Base-by-base conservation (phyloP, 768 basidiomycete genomes). In the Amanita muscaria region DNA sequence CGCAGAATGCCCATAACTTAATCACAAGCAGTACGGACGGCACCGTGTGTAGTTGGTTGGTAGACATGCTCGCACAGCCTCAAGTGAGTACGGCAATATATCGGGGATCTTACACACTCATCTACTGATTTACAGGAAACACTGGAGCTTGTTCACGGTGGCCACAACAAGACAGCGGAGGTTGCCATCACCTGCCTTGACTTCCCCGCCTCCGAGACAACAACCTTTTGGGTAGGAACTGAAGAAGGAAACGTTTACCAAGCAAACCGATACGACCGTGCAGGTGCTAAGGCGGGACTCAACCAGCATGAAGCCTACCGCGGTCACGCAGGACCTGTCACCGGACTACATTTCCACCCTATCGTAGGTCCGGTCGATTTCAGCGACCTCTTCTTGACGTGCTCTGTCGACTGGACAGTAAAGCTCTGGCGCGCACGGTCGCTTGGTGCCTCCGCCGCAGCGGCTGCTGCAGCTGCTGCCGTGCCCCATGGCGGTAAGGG, bases 181-280 rank as follows among this genome's bases (percentile, higher is more conserved):
- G 92, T 99, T 2, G 84, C 92, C 2, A 87, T 98, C 49, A 98
- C 96, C 0, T 77, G 83, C 0, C 72, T 98, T 24, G 90, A 94
- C 59, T 97, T 98, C 65, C 91, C 94, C 0, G 84, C 88, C 55
- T 93, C 89, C 57, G 96, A 98, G 64, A 94, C 93, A 2, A 88
- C 92, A 1, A 90, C 91, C 9, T 96, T 98, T 67, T 94, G 87
- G 81, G 86, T 96, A 16, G 96, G 96, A 0, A 99, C 96, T 3
- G 96, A 99, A 62, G 96, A 99, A 66, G 96, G 96, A 6, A 89
- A 88, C 52, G 77, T 99, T 16, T 98, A 97, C 59, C 90, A 93
- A 58, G 94, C 94, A 2, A 90, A 98, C 60, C 78, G 96, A 30
- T 92, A 96, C 59, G 96, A 98, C 59, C 85, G 96, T 14, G 96